Evolutionary conservation across 192 early-diverging fungal genomes (phyloP), one percentile per base, ranked within the genome.

Genomic region (Funneliformis geosporum): DNA sequence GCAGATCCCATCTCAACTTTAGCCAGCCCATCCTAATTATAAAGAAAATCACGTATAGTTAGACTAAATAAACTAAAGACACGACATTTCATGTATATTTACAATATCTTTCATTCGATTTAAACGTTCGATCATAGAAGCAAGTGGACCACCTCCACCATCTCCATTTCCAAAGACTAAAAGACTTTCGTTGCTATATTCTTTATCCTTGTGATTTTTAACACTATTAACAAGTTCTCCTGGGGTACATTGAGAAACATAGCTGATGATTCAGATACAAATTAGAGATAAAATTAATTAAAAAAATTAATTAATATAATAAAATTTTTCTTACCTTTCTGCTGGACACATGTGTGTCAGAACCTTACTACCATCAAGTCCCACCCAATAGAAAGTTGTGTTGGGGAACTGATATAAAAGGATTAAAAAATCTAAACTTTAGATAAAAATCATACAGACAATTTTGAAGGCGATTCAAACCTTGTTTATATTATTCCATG

Each of bases 401-500:
- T 97, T 90, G 8, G 98, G 98, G 82, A 99, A 98, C 91, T 86
- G 71, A 16, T 9, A 28, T 23, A 71, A 18, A 21, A 55, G 33
- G 66, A 28, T 21, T 27, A 9, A 60, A 60, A 61, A 28, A 60
- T 27, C 8, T 64, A 25, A 14, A 16, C 28, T 77, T 40, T 61
- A 75, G 23, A 65, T 71, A 21, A 16, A 46, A 64, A 64, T 2
- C 21, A 40, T 42, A 25, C 16, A 10, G 60, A 21, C 12, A n/a
- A 23, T 14, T 0, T 40, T 27, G 39, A 21, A 78, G n/a, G 10
- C 11, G 62, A 25, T n/a, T 23, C 14, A 2, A 1, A 90, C 87
- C 84, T 95, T 95, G 88, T 99, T 99, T 82, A 99, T 96, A 83
- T 96, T 98, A 87, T 99, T 99, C 98, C 98, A 99, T 27, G 95